These are phyloP conservation scores for Xylariaceae sp. DNA, from an alignment of 2,329 filamentous ascomycete species.

Conservation along the genomic window DNA sequence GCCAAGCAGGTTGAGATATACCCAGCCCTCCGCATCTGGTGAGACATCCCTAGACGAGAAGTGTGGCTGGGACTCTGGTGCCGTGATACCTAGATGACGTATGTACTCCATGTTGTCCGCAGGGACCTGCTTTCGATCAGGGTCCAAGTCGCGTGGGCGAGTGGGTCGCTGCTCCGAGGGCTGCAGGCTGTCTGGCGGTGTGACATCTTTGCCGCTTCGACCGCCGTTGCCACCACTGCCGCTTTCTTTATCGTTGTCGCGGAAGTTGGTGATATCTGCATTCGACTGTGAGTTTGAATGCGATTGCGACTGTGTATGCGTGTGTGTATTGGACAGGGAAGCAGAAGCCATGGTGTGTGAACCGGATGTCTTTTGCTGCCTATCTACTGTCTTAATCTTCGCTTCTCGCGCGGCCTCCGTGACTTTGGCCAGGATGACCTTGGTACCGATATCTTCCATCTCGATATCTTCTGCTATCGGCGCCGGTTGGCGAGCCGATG, in stretches of 20 bases:
- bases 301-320: slow-evolving; percentile 37
- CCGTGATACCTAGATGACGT: slow-evolving; percentile 63
- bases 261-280: slow-evolving; percentile 42
- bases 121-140: slow-evolving; percentile 68
- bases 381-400: slow-evolving; percentile 38
- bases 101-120: slow-evolving; percentile 77
- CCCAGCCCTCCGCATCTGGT: slow-evolving; percentile 67
- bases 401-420: slow-evolving; percentile 44
- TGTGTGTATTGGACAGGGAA: slow-evolving; percentile 32
- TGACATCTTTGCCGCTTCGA: slow-evolving; percentile 22
- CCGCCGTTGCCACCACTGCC: slow-evolving; percentile 13
- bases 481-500: slow-evolving; percentile 26
- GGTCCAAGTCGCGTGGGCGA: slow-evolving; percentile 69
- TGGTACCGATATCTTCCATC: slow-evolving; percentile 22
- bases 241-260: slow-evolving; percentile 32
- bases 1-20: slow-evolving; percentile 74
- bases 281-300: slow-evolving; percentile 39
- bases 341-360: slow-evolving; percentile 42
- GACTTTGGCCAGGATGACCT: neutral
- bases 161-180: slow-evolving; percentile 70
- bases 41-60: slow-evolving; percentile 46
- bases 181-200: slow-evolving; percentile 34
- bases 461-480: slow-evolving; percentile 30
- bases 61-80: slow-evolving; percentile 48
- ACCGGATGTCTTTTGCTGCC: slow-evolving; percentile 35